Conservation (phyloP, 2,329 filamentous ascomycete species). For the Paramyrothecium roridum region DNA sequence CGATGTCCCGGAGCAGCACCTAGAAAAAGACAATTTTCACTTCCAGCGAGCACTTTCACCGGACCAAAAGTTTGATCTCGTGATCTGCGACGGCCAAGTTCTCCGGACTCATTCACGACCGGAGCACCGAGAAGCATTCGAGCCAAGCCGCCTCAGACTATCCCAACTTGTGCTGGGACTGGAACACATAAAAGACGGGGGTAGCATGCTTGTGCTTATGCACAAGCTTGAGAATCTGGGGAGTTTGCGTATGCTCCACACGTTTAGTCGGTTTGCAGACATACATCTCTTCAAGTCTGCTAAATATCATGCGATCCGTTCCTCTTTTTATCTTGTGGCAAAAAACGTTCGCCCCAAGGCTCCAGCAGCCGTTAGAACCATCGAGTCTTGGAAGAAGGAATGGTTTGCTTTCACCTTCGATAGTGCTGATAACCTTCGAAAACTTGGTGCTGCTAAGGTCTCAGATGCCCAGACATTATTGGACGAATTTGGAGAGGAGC, state of each 20-base stretch:
- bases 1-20: conserved; percentile 23
- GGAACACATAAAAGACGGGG: conserved; percentile 39
- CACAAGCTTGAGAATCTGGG: conserved; percentile 43
- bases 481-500: conserved; percentile 8
- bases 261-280: conserved; percentile 36
- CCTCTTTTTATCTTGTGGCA: conserved; percentile 53
- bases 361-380: conserved; percentile 26
- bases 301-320: conserved; percentile 34
- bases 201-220: conserved; percentile 48
- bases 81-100: conserved; percentile 46
- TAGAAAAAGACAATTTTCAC: conserved; percentile 18
- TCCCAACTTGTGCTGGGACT: conserved; percentile 43
- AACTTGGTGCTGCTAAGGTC: neutral
- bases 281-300: conserved; percentile 39
- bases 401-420: conserved; percentile 38
- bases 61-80: conserved; percentile 33
- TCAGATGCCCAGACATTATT: neutral
- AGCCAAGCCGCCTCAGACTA: conserved; percentile 31
- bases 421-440: neutral
- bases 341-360: conserved; percentile 30
- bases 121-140: conserved; percentile 25
- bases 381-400: conserved; percentile 34
- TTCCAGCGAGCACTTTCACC: conserved; percentile 17
- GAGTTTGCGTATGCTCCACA: conserved; percentile 31
- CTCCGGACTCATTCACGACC: conserved; percentile 33